Conservation (phyloP, 78 protist genomes). For the Andalucia godoyi region DNA sequence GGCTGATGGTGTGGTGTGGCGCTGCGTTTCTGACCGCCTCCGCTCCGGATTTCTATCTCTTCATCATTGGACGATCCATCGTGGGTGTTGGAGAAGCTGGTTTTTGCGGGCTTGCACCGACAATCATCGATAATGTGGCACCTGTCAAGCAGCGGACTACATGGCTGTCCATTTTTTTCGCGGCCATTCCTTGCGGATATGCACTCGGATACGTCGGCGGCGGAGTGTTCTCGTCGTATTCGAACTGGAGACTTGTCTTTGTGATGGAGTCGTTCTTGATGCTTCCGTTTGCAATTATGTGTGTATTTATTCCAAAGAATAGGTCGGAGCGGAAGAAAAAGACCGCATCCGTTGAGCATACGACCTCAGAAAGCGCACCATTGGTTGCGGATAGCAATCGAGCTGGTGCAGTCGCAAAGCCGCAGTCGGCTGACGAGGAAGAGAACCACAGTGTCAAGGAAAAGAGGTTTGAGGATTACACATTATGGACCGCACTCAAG, state of each 20-base stretch:
- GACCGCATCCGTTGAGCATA: no score
- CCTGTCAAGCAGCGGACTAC: background rate
- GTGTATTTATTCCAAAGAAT: background rate
- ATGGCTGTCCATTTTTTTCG: conserved; percentile 1
- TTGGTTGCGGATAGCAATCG: no score
- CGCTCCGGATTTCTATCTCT: background rate
- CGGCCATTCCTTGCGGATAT: conserved; percentile 6
- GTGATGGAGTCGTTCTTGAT: background rate
- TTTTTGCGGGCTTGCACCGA: background rate
- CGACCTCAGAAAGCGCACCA: no score
- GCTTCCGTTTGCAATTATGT: background rate
- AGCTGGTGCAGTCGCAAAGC: no score
- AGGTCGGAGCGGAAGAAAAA: no score
- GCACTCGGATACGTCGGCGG: conserved; percentile 14
- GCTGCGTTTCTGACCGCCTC: background rate
- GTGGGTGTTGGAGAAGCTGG: conserved; percentile 19
- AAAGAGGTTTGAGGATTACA: no score
- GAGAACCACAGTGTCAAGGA: no score
- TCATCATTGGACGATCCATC: background rate
- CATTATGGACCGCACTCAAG: background rate
- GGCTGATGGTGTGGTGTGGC: background rate
- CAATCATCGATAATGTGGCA: conserved; percentile 19
- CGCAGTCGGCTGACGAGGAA: no score
- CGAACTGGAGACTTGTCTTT: background rate
- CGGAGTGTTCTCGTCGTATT: background rate